Base-by-base conservation (phyloP, 2,329 filamentous ascomycete genomes). In the Calonectria hawksworthii region DNA sequence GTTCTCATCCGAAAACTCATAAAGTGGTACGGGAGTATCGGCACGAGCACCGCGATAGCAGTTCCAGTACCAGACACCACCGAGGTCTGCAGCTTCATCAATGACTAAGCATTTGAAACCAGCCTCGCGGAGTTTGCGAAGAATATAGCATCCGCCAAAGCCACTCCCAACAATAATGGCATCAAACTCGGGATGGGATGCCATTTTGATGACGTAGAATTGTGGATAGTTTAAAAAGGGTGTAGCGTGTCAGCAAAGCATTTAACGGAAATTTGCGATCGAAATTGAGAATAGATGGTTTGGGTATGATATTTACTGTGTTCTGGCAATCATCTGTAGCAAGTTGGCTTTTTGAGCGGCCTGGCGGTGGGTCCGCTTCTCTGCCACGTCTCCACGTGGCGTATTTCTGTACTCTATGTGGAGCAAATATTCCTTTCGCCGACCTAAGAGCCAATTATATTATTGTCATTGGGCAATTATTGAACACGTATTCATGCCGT, bases 71-170 rank as follows among this genome's bases (percentile, higher is more conserved):
- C 85, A 86, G 7, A 83, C 82, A 10, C 85, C 85, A 28, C 68
- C 68, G 9, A 64, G n/a, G 30, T 70, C 68, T n/a, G 30, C 41
- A 91, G 90, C 47, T 92, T 90, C 52, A 96, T 75, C 16, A 76
- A 81, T 88, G 95, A 95, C n/a, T 98, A 98, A 26, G 26, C 63
- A 68, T 56, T 32, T 41, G 34, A 68, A 68, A 11, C 65, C 51
- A 8, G 65, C 51, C 18, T 23, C 51, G 18, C 65, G 65, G 23
- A 68, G 65, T 2, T 23, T 23, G 4, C 59, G 38, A 13, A 68
- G 36, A n/a, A 68, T 6, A 38, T 68, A 52, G 26, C 65, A 68
- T 2, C 65, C 65, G 8, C 51, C 65, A 44, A 68, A 68, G 14
- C 65, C 65, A 32, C 50, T 52, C 4, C 65, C 65, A n/a, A 68